Base-by-base conservation (phyloP, 495 filamentous ascomycete genomes). In the Friedmanniomyces simplex region DNA sequence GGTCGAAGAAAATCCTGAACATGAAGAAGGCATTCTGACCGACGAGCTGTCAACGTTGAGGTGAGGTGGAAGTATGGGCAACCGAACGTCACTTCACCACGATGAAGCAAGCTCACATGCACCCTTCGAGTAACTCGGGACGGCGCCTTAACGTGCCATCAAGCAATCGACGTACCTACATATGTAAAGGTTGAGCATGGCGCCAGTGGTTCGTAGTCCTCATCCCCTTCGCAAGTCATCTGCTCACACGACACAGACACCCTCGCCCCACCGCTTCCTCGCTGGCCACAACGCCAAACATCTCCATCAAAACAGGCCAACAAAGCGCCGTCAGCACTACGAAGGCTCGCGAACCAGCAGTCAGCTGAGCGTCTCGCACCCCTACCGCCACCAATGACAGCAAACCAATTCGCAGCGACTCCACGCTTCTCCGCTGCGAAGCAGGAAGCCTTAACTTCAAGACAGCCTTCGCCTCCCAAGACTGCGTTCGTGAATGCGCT, bases 241-340 rank as follows among this genome's bases (percentile, higher is more conserved):
- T 32, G 18, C 46, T 49, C 13, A 49, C 46, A 24, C 21, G 12
- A 12, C 46, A 21, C n/a, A 61, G 59, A 39, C 54, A 16, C 59
- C 59, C 8, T 61, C 59, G 22, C 59, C 59, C 2, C 59, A 56
- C 45, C 52, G 59, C 45, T 61, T 61, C 34, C 26, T 61, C 12
- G 10, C 51, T 18, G 50, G 59, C 48, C 11, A 37, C 32, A 24
- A 16, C 54, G 46, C 10, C 49, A 46, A 21, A n/a, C 52, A 24
- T 45, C 51, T 24, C 54, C 50, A 20, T 22, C 52, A 14, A 51
- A 45, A 20, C 12, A 12, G 22, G 22, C 47, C 14, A 32, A 52
- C 14, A 32, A 52, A 47, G 25, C 36, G 30, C 53, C 59, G n/a
- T 47, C 59, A 18, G 21, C 10, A 12, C 20, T 25, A n/a, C 18